These are phyloP conservation scores for Aphanomyces invadans DNA, from an alignment of 352 stramenopile genomes.

Conservation along the genomic window DNA sequence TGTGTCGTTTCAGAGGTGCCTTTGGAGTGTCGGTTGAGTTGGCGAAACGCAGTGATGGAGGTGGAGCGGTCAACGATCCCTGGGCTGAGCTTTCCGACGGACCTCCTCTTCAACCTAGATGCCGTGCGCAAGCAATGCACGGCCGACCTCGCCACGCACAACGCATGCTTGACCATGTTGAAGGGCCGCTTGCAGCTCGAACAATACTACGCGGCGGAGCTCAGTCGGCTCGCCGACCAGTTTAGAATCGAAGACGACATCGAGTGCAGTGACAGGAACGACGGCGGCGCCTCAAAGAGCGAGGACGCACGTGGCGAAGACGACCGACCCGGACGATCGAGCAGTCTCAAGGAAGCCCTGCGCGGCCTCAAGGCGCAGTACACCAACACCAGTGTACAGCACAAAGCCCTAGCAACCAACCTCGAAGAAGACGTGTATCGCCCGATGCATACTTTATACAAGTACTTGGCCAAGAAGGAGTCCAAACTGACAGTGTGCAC, in stretches of 20 bases:
- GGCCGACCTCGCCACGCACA: slow-evolving; percentile 42
- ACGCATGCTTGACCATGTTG: slow-evolving; percentile 52
- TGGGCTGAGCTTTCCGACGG: slow-evolving; percentile 56
- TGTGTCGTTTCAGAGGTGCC: not conserved
- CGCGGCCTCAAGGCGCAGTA: slow-evolving; percentile 61
- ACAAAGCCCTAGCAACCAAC: slow-evolving; percentile 56
- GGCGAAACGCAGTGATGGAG: not conserved
- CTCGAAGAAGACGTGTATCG: slow-evolving; percentile 69
- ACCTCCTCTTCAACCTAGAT: slow-evolving; percentile 72
- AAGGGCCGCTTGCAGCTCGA: slow-evolving; percentile 66
- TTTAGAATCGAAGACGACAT: slow-evolving; percentile 53
- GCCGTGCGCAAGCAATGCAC: slow-evolving; percentile 45
- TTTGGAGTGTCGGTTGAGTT: not conserved
- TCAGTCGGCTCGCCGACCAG: slow-evolving; percentile 51
- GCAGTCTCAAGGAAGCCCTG: slow-evolving; percentile 32
- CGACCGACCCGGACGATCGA: not conserved
- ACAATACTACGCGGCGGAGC: slow-evolving; percentile 57
- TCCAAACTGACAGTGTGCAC: slow-evolving; percentile 48
- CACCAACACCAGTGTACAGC: slow-evolving; percentile 75
- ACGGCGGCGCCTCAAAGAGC: slow-evolving; percentile 25
- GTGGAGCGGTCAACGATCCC: slow-evolving; percentile 22
- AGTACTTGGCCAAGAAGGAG: slow-evolving; percentile 45
- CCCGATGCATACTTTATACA: slow-evolving; percentile 55
- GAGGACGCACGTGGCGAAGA: not conserved
- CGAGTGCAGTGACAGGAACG: slow-evolving; percentile 26